Evolutionary conservation across 208 protist genomes (phyloP).

Genomic region (Wallacemonas collosoma): DNA sequence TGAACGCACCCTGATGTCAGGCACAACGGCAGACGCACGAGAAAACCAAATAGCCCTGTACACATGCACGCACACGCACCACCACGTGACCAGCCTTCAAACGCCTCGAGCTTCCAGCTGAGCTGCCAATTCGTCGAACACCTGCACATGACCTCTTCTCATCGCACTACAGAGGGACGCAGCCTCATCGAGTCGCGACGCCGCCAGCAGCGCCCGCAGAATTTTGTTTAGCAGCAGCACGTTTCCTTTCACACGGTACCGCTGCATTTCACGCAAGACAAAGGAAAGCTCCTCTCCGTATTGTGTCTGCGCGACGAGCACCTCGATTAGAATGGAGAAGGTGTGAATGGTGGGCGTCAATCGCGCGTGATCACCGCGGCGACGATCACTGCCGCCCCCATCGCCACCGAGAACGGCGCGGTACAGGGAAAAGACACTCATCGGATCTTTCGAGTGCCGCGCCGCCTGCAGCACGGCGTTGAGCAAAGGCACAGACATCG

Average conservation of each 20-base stretch:
- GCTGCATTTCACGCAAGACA: conserved; percentile 64
- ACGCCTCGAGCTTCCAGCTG: not conserved
- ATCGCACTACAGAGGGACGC: conserved; percentile 4
- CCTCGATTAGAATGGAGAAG: conserved; percentile 71
- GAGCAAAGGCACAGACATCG: conserved; percentile 58
- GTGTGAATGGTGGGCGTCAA: conserved; percentile 33
- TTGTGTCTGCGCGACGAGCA: conserved; percentile 29
- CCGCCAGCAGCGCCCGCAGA: conserved; percentile 26
- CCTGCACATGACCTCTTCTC: conserved; percentile 15
- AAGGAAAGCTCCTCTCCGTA: conserved; percentile 50
- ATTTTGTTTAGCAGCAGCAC: conserved; percentile 60
- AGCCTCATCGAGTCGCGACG: not conserved
- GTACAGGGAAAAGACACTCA: conserved; percentile 72
- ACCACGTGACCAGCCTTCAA: too few relatives aligned
- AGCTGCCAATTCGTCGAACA: conserved; percentile 29
- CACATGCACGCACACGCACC: not conserved
- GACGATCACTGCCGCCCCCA: conserved; percentile 17
- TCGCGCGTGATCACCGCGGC: conserved; percentile 19
- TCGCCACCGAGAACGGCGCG: conserved; percentile 32
- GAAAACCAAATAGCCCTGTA: not conserved
- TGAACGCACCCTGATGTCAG: too few relatives aligned
- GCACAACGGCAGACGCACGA: too few relatives aligned
- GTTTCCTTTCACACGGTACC: conserved; percentile 54
- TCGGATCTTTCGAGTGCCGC: conserved; percentile 59
- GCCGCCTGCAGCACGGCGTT: conserved; percentile 70